Evolutionary conservation across 352 stramenopile species (phyloP).

Genomic region (Poterioochromonas sp.): DNA sequence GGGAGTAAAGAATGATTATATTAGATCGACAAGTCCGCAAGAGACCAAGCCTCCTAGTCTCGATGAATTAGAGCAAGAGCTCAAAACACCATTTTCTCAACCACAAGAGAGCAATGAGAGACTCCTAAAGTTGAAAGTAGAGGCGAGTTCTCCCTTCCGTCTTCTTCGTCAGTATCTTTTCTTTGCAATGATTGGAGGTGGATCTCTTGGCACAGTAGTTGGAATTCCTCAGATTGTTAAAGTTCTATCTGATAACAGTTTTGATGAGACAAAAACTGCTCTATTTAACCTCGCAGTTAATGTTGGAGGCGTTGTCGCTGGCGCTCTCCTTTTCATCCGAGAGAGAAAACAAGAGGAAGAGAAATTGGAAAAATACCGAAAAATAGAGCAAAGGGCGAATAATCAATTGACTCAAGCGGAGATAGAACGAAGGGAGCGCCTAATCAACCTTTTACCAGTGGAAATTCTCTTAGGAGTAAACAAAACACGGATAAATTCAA

Average conservation of each 20-base stretch:
- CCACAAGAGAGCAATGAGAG: neutral
- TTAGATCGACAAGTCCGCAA: too few relatives aligned
- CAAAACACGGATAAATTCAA: too few relatives aligned
- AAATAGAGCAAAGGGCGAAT: neutral
- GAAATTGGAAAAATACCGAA: neutral
- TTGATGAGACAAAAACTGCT: neutral
- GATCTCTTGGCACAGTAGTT: neutral
- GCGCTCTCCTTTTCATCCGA: neutral
- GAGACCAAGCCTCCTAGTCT: too few relatives aligned
- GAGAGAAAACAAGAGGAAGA: neutral
- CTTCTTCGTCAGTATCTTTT: neutral
- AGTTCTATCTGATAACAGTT: neutral
- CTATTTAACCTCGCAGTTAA: constrained; percentile 1
- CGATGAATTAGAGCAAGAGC: too few relatives aligned
- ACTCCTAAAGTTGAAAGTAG: constrained; percentile 3
- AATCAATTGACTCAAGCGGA: neutral
- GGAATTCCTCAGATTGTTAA: neutral
- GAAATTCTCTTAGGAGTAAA: neutral
- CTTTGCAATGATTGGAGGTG: neutral
- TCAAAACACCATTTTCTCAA: too few relatives aligned
- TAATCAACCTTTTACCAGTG: neutral
- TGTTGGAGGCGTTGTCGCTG: neutral
- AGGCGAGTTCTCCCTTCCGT: neutral
- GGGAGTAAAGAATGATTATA: too few relatives aligned
- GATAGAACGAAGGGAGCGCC: neutral